Evolutionary conservation across 2,329 filamentous ascomycete genomes (phyloP).

Genomic region (Talaromyces sp.): DNA sequence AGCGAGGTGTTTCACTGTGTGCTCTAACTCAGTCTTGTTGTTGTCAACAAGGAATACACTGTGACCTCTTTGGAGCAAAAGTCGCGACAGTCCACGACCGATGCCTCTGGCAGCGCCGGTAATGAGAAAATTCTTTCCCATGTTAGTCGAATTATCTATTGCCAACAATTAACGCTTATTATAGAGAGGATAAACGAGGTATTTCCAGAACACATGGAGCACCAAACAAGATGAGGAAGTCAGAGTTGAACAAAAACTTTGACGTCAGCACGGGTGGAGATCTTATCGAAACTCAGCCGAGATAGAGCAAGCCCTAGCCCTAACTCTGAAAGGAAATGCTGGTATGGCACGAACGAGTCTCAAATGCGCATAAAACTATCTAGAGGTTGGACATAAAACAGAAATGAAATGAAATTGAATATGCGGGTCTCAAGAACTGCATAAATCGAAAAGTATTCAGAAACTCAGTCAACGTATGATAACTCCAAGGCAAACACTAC

Average conservation of each 20-base stretch:
- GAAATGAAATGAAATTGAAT: not conserved
- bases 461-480: not conserved
- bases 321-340: not conserved
- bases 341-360: not conserved
- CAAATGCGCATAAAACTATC: not conserved
- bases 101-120: slow-evolving; percentile 17
- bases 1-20: slow-evolving; percentile 5
- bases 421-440: not conserved
- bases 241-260: not conserved
- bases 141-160: not conserved
- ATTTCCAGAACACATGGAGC: not conserved
- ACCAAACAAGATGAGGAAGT: not conserved
- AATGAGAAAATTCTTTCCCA: slow-evolving; percentile 17
- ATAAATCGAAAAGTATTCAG: not conserved
- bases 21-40: slow-evolving; percentile 11
- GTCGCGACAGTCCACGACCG: slow-evolving; percentile 13
- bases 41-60: slow-evolving; percentile 16
- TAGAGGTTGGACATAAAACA: not conserved
- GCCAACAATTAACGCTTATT: not conserved
- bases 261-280: not conserved
- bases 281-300: not conserved
- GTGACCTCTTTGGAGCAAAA: slow-evolving; percentile 12
- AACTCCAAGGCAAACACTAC: not conserved
- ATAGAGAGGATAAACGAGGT: not conserved
- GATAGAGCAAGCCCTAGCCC: not conserved